These are phyloP conservation scores for Podospora pseudoanserina DNA, from an alignment of 495 filamentous ascomycete genomes.

Conservation along the genomic window DNA sequence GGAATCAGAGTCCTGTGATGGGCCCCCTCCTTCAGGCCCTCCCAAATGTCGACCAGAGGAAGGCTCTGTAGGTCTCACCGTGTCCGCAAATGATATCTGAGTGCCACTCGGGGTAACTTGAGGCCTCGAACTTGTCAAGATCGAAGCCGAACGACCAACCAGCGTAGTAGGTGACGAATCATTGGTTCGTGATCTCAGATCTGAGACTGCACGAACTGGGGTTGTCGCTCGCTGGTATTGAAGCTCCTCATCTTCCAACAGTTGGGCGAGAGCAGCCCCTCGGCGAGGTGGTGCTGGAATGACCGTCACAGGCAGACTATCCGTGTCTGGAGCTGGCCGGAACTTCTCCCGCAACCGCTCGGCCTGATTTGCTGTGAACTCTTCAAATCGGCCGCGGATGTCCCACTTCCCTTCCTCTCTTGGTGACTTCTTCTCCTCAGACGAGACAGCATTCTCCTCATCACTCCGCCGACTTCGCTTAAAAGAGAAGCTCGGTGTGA, in stretches of 20 bases:
- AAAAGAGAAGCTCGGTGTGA: slow-evolving; percentile 25
- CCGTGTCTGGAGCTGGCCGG: slow-evolving; percentile 45
- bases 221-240: not conserved
- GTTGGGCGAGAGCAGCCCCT: slow-evolving; percentile 43
- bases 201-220: not conserved
- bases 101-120: not conserved
- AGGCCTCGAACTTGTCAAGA: not conserved
- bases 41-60: not conserved
- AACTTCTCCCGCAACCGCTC: slow-evolving; percentile 45
- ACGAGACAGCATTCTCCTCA: slow-evolving; percentile 16
- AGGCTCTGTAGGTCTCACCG: not conserved
- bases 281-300: slow-evolving; percentile 47
- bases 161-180: not conserved
- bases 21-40: not conserved
- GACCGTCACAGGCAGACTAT: slow-evolving; percentile 47
- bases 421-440: not conserved
- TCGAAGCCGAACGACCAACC: not conserved
- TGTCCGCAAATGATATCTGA: not conserved
- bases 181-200: not conserved
- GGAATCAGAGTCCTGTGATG: not conserved
- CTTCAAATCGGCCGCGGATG: slow-evolving; percentile 42
- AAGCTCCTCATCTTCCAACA: slow-evolving; percentile 40
- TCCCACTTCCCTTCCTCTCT: slow-evolving; percentile 37
- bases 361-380: slow-evolving; percentile 46
- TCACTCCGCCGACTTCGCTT: slow-evolving; percentile 21